Evolutionary conservation across 495 filamentous ascomycete genomes (phyloP), one percentile per base, ranked within the genome.

Genomic region (Cryomyces minteri): DNA sequence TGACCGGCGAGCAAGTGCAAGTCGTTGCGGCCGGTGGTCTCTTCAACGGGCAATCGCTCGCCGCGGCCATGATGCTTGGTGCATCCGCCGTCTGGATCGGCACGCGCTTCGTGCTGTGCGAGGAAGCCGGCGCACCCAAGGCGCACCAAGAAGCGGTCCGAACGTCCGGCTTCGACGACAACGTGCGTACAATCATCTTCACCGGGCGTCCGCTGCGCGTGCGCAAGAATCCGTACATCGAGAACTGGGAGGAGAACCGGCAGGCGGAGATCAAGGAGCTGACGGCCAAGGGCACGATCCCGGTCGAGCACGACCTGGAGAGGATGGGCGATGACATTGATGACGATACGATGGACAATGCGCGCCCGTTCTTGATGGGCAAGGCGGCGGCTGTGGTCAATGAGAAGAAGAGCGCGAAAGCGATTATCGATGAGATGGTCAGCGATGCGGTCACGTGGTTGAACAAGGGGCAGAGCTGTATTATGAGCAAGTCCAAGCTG

Each of bases 61-160:
- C 90, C 32, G 85, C 90, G 1, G 69, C 87, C 37, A 71, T 98
- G 32, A 93, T 92, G 80, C 76, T 96, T 55, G 90, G 90, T 50
- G 90, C 90, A 46, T 72, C 71, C 46, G 90, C 75, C 49, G 90
- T 98, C 43, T 98, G 90, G 90, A 80, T 98, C 49, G 90, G 90
- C 50, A 98, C 90, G 43, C 74, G 92, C 44, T 98, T 98, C 68
- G 82, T 98, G 47, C 73, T 98, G 46, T 72, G 74, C 45, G 86
- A 95, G 40, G 90, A 98, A 68, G 90, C 90, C 37, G 86, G 90
- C 57, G 90, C 90, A 12, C 81, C 90, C 31, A 77, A 84, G 63
- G 80, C 86, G 32, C 90, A 98, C 69, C 90, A 98, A 67, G 92
- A 98, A 69, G 85, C 90, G 44, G 90, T 98, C 43, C 74, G 79